A percentile compares a stretch with the other conserved stretches of the same genome.
Evolutionary conservation across 2,329 filamentous ascomycete species (phyloP).

Genomic region (Verticillium nubilum): DNA sequence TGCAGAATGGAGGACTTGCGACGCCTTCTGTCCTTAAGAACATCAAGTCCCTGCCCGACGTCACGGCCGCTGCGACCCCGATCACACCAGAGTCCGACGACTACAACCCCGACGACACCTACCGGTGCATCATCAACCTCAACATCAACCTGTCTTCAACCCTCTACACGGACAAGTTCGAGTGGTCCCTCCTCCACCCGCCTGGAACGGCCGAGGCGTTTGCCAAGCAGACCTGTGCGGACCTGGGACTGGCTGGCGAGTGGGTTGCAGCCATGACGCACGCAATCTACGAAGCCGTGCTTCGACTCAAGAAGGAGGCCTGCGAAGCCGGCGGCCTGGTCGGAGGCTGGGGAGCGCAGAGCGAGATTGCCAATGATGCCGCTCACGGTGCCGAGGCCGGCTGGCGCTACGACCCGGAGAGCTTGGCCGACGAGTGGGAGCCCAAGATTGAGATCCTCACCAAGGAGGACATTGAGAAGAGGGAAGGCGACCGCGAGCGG

Average conservation of each 20-base stretch:
- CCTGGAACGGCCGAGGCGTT: constrained; percentile 89
- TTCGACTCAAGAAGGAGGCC: constrained; percentile 92
- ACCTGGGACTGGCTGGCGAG: constrained; percentile 82
- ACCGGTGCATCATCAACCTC: constrained; percentile 85
- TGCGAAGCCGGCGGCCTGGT: constrained; percentile 87
- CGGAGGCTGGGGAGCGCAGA: constrained; percentile 54
- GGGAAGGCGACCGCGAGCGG: constrained; percentile 88
- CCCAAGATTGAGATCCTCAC: constrained; percentile 75
- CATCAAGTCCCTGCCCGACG: constrained; percentile 41
- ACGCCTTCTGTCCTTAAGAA: constrained; percentile 41
- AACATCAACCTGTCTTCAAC: constrained; percentile 89
- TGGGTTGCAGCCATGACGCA: constrained; percentile 94
- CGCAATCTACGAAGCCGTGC: constrained; percentile 91
- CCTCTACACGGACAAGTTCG: constrained; percentile 94
- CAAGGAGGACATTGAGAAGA: constrained; percentile 96
- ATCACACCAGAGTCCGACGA: constrained; percentile 63
- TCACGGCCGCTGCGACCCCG: constrained; percentile 66
- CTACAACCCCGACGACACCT: constrained; percentile 87
- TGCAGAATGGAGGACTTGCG: constrained; percentile 42
- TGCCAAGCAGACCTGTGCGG: constrained; percentile 86
- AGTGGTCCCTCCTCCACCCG: constrained; percentile 92
- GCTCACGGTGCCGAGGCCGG: constrained; percentile 78
- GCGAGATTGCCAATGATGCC: constrained; percentile 83
- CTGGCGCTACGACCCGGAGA: constrained; percentile 93
- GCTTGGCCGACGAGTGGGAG: constrained; percentile 79